Evolutionary conservation across 2,329 filamentous ascomycete species (phyloP).

Genomic region (Dryadomyces sulphureus): DNA sequence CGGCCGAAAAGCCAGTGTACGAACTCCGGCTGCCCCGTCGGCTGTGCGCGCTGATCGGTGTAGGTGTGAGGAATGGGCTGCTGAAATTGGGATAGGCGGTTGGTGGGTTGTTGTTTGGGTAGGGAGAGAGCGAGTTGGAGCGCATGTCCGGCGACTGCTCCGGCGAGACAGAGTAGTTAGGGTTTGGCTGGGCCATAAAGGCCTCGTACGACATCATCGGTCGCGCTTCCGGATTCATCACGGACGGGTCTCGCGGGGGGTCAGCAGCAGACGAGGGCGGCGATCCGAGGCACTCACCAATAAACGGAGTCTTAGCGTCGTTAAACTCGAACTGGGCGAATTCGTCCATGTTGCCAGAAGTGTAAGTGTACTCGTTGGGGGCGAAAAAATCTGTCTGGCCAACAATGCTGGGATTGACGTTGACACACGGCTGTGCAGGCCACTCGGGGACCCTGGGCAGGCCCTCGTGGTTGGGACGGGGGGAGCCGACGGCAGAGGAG

Average conservation of each 20-base stretch:
- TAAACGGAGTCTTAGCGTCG: conserved; percentile 31
- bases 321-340: conserved; percentile 32
- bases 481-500: conserved; percentile 54
- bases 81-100: conserved; percentile 16
- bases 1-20: conserved; percentile 37
- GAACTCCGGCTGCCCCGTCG: conserved; percentile 57
- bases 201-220: conserved; percentile 33
- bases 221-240: conserved; percentile 41
- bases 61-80: conserved; percentile 31
- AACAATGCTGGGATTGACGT: conserved; percentile 49
- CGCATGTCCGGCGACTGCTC: conserved; percentile 40
- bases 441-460: conserved; percentile 44
- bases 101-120: conserved; percentile 36
- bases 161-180: conserved; percentile 43
- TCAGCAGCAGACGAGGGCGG: conserved; percentile 16
- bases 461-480: conserved; percentile 45
- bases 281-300: conserved; percentile 40
- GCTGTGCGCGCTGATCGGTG: conserved; percentile 26
- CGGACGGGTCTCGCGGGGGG: conserved; percentile 32
- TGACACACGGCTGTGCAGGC: conserved; percentile 37
- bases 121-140: conserved; percentile 30
- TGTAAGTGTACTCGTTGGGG: conserved; percentile 41
- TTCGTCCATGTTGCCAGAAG: conserved; percentile 32
- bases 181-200: conserved; percentile 26
- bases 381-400: conserved; percentile 38